These are phyloP conservation scores for Silene latifolia DNA, from an alignment of 148 eudicot genomes.

Conservation along the genomic window DNA sequence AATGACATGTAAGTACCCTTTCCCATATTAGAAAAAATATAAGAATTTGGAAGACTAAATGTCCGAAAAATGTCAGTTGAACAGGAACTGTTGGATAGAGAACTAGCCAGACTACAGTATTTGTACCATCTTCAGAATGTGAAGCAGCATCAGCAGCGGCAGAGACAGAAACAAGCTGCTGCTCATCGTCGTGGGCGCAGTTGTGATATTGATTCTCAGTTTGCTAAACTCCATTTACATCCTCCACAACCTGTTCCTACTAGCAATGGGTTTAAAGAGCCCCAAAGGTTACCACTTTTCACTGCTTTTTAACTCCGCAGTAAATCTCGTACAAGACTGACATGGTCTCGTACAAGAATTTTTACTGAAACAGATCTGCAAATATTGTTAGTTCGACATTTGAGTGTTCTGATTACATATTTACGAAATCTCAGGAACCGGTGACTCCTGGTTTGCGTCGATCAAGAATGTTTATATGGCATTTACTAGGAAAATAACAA, in stretches of 20 bases:
- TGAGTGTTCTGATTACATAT: background rate
- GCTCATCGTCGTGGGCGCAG: conserved; percentile 50
- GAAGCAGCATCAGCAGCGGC: conserved; percentile 38
- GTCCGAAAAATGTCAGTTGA: conserved; percentile 49
- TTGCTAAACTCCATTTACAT: conserved; percentile 36
- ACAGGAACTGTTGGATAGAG: conserved; percentile 74
- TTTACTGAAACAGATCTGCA: background rate
- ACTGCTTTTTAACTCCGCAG: too few relatives aligned
- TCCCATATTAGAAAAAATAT: too few relatives aligned
- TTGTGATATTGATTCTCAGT: conserved; percentile 51
- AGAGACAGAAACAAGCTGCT: conserved; percentile 34
- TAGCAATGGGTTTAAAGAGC: conserved; percentile 23
- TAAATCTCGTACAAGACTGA: too few relatives aligned
- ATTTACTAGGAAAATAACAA: background rate
- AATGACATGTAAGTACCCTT: background rate
- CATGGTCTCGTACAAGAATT: too few relatives aligned
- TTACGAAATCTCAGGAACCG: conserved; percentile 17
- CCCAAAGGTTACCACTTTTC: conserved; percentile 15
- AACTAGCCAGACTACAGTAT: conserved; percentile 54
- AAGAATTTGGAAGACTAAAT: background rate
- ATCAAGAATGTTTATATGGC: background rate
- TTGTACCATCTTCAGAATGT: conserved; percentile 56
- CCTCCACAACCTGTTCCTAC: conserved; percentile 35
- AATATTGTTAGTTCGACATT: background rate
- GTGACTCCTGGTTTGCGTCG: background rate